phyloP scores from a whole-genome alignment of 2,329 filamentous ascomycete species.

The Pseudopithomyces chartarum region DNA sequence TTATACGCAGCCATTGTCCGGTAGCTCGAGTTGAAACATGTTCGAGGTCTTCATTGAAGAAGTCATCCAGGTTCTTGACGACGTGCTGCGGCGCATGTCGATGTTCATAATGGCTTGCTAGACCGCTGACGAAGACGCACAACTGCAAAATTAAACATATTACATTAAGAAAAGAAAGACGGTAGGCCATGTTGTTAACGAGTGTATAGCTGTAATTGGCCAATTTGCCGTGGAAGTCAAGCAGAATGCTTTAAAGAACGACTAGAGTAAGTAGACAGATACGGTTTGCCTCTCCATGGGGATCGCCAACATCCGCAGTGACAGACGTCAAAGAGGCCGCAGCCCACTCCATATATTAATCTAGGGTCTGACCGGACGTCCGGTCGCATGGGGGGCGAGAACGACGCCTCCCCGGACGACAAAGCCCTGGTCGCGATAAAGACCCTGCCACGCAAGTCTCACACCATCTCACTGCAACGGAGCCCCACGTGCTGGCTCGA shows the following conservation, averaged over 20 bases:
- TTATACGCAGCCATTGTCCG: slow-evolving; percentile 6
- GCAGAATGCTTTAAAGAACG: neutral
- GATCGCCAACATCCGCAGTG: neutral
- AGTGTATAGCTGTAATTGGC: neutral
- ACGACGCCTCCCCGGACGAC: neutral
- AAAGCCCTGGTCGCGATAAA: neutral
- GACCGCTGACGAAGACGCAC: neutral
- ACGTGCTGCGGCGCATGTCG: neutral
- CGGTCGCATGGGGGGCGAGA: neutral
- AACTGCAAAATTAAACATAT: neutral
- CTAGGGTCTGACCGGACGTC: neutral
- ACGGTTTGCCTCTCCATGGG: neutral
- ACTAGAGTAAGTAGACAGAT: neutral
- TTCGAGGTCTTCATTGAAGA: neutral
- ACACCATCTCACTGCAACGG: neutral
- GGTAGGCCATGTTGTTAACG: neutral
- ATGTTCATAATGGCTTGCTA: neutral
- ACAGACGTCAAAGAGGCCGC: neutral
- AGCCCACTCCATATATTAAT: neutral
- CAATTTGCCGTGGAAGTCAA: neutral
- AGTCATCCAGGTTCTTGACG: neutral
- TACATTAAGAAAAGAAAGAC: neutral
- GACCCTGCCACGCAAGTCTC: neutral
- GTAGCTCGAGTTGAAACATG: neutral
- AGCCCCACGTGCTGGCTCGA: neutral